Base-by-base conservation (phyloP, 2,329 filamentous ascomycete species). In the Colletotrichum brevisporum region DNA sequence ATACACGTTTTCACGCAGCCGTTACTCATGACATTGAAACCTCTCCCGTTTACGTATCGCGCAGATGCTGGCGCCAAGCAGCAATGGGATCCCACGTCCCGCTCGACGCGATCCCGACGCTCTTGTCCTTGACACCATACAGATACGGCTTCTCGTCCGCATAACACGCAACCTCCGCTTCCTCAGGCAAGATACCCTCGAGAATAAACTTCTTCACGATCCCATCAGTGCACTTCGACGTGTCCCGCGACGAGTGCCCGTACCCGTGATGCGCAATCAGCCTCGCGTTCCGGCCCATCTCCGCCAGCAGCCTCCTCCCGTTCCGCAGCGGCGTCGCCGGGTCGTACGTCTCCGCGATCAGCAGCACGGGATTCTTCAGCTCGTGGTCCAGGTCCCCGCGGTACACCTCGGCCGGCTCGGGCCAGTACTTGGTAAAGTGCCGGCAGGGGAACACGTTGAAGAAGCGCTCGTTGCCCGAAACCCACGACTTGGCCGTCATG, bases 291-390 rank as follows among this genome's bases (percentile, higher is more conserved):
- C 72, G 62, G 0, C 83, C 84, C 83, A 86, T 85, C 62, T 84
- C 84, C 0, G 71, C 58, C 18, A 82, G 64, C 3, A 86, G 76
- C 27, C 83, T 75, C 13, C 83, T 75, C 1, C 84, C 84, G 63
- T 86, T 86, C 5, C 83, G 79, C 51, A 86, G 73, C 5, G 84
- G 84, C 6, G 85, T 86, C 2, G 84, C 84, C 0, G 84, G 84
- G 65, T 86, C 85, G 64, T 86, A 83, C 5, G 82, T 82, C 76
- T 84, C 83, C 1, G 84, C 83, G 47, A 86, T 82, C 47, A 87
- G 76, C 47, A 86, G 73, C 2, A 86, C 75, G 0, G 85, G 83
- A 63, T 83, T 71, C 26, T 77, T 79, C 9, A 86, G 78, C 0
- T 81, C 81, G 55, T 79, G 72, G 73, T 84, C 83, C 31, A 86